Evolutionary conservation across 352 stramenopile genomes (phyloP).

Genomic region (Globisporangium iwayamae): DNA sequence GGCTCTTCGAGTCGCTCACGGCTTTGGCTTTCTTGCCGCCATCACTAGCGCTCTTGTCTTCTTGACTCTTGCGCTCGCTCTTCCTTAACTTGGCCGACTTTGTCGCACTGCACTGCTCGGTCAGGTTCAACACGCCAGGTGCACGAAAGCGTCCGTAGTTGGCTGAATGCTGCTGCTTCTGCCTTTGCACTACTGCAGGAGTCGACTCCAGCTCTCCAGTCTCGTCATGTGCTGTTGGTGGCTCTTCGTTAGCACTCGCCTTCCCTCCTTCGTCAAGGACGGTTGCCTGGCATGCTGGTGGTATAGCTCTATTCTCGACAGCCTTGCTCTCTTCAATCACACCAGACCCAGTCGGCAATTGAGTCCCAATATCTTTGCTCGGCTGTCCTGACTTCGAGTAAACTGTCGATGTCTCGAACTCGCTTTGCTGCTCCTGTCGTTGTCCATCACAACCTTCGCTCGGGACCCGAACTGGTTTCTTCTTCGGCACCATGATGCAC

Average conservation of each 20-base stretch:
- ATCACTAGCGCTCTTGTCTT: background rate
- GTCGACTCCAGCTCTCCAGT: background rate
- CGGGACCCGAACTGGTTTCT: background rate
- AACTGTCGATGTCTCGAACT: background rate
- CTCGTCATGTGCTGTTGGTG: background rate
- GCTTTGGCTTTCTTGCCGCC: background rate
- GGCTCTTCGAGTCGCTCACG: background rate
- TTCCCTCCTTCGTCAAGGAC: background rate
- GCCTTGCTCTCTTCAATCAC: background rate
- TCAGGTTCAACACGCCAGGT: constrained; percentile 8
- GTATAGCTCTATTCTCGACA: background rate
- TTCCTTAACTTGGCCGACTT: background rate
- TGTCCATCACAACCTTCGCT: background rate
- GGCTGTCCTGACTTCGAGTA: background rate
- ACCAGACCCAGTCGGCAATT: background rate
- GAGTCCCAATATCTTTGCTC: background rate
- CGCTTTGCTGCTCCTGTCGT: background rate
- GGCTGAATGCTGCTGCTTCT: background rate
- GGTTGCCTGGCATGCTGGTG: background rate
- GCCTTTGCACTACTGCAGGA: background rate
- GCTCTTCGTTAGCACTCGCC: background rate
- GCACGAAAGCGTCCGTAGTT: constrained; percentile 6
- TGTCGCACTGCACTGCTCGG: constrained; percentile 3
- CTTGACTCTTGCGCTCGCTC: background rate
- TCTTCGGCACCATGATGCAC: background rate